These are phyloP conservation scores for Nicotiana obtusifolia DNA, from an alignment of 257 asterid species.

Conservation along the genomic window DNA sequence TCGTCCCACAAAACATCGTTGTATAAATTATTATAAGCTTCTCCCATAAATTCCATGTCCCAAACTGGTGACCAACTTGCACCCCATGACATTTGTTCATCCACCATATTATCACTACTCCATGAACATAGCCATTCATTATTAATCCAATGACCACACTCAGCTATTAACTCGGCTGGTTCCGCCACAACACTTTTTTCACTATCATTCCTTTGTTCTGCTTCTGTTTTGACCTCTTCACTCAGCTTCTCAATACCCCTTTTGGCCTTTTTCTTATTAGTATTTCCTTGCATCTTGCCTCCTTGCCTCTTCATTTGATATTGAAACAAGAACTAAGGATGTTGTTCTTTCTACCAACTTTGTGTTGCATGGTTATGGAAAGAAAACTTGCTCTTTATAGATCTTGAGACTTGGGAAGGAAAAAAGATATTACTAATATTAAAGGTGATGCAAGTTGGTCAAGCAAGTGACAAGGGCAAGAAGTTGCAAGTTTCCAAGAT, in stretches of 20 bases:
- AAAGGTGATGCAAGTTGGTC: neutral
- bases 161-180: conserved; percentile 5
- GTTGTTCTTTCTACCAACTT: neutral
- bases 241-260: neutral
- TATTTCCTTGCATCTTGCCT: neutral
- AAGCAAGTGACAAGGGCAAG: conserved; percentile 5
- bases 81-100: conserved; percentile 56
- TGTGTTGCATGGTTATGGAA: neutral
- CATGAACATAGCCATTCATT: conserved; percentile 27
- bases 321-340: neutral
- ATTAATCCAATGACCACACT: conserved; percentile 9
- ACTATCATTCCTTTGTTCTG: neutral
- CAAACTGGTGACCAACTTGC: conserved; percentile 48
- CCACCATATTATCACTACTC: conserved; percentile 22
- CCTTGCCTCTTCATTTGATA: conserved; percentile 27
- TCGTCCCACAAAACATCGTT: conserved; percentile 49
- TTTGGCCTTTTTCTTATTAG: conserved; percentile 11
- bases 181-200: conserved; percentile 2
- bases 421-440: too few relatives aligned
- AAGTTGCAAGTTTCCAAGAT: neutral
- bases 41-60: conserved; percentile 39
- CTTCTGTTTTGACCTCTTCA: conserved; percentile 8
- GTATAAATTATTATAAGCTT: conserved; percentile 27
- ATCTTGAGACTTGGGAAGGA: neutral
- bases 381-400: neutral